Percentiles rank a stretch among this genome's conserved stretches.
Evolutionary conservation across 179 eudicot species (phyloP).

Genomic region (Beta macrorhiza): DNA sequence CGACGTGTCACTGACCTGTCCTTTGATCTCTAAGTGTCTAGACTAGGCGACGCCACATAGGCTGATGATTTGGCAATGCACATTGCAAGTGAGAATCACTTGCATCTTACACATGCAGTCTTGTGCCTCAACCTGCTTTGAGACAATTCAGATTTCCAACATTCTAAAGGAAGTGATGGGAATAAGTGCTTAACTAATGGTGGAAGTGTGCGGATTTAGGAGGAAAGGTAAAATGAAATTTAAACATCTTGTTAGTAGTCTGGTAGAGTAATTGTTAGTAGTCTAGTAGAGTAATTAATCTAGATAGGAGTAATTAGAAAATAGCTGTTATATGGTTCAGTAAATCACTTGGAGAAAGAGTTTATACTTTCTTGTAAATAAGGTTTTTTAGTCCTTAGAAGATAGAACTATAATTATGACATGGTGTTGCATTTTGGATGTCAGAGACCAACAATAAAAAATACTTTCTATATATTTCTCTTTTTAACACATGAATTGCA

Average conservation of each 20-base stretch:
- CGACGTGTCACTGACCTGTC: neutral
- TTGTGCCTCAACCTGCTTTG: neutral
- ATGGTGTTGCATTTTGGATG: neutral
- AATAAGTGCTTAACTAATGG: neutral
- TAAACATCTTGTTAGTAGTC: neutral
- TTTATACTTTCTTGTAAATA: neutral
- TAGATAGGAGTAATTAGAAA: neutral
- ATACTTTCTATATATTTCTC: too few relatives aligned
- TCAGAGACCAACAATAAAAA: too few relatives aligned
- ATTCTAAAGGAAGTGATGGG: neutral
- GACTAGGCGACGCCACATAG: slow-evolving; percentile 13
- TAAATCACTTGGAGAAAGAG: neutral
- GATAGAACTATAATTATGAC: neutral
- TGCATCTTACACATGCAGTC: neutral
- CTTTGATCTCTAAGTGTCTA: neutral
- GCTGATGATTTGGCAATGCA: slow-evolving; percentile 9
- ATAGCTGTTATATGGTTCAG: neutral
- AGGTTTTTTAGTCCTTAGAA: neutral
- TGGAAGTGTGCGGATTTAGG: neutral
- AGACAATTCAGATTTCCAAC: slow-evolving; percentile 1
- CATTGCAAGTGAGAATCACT: slow-evolving; percentile 9
- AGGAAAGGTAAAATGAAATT: neutral
- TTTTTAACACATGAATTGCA: too few relatives aligned
- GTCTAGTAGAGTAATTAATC: neutral
- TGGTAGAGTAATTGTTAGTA: neutral